Base-by-base conservation (phyloP, 1,284 basidiomycete species). In the Coniferiporia weirii region DNA sequence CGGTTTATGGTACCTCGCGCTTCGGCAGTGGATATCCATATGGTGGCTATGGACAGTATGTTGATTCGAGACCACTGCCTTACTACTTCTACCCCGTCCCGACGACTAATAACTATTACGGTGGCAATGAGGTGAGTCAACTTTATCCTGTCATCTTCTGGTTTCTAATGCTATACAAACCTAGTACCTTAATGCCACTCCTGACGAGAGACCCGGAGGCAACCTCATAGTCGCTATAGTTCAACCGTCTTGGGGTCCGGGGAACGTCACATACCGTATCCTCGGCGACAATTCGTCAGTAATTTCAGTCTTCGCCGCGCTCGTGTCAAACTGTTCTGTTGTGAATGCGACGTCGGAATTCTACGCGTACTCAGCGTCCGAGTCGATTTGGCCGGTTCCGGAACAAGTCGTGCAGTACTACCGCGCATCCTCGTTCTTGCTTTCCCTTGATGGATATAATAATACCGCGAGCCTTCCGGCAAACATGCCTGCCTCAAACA, bases 391-490 rank as follows among this genome's bases (percentile, higher is more conserved):
- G 44, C 62, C 63, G 10, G 58, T 61, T 20, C 64, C 68, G 0
- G 66, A 68, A 51, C 66, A 70, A 56, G 56, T 67, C 12, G 57
- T 70, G 13, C 68, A 70, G 55, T 70, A 66, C 46, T 70, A 69
- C 57, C 66, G 69, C 44, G 57, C 68, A 4, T 68, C 65, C 9
- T 63, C 65, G 13, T 67, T 70, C 57, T 65, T 60, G n/a, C 62
- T 70, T 7, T 58, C 66, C 10, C 61, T 68, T 19, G 60, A 65
- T 4, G 52, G 58, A 1, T 70, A 70, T 56, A 69, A 66, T 55
- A 66, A 70, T 47, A 62, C 65, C 10, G 68, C 66, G 12, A 57
- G 60, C 6, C 60, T 66, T 3, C 43, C 62, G 10, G 34, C 63
- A 10, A 64, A 66, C 27, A 51, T 52, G 34, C 63, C 63, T 8